phyloP scores from a whole-genome alignment of 768 basidiomycete genomes.

The Lentinula lateritia region DNA sequence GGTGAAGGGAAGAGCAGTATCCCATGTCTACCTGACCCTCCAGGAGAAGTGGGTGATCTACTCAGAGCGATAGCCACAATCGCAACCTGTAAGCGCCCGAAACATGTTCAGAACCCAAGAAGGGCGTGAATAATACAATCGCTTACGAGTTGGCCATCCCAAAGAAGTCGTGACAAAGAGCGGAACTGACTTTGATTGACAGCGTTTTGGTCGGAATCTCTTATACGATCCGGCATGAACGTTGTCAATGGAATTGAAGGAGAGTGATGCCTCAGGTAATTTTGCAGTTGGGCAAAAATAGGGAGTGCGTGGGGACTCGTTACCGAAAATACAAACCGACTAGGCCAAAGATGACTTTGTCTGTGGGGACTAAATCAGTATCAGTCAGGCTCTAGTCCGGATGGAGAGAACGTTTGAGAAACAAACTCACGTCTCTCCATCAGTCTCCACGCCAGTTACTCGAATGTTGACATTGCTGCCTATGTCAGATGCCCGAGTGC shows the following conservation, averaged over 20 bases:
- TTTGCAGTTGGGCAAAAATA: conserved; percentile 20
- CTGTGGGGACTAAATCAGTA: conserved; percentile 20
- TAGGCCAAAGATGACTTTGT: conserved; percentile 54
- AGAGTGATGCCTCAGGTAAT: not conserved
- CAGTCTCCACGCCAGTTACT: conserved; percentile 64
- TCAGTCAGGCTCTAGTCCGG: not conserved
- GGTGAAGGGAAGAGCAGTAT: conserved; percentile 49
- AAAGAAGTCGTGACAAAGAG: conserved; percentile 45
- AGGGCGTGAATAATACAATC: not conserved
- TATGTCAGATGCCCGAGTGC: conserved; percentile 41
- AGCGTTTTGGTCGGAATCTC: conserved; percentile 40
- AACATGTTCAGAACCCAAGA: not conserved
- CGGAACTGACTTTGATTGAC: conserved; percentile 53
- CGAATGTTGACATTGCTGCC: conserved; percentile 45
- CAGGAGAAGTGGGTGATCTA: not conserved
- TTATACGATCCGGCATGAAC: conserved; percentile 56
- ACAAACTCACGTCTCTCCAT: conserved; percentile 61
- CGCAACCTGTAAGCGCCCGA: conserved; percentile 33
- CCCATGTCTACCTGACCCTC: conserved; percentile 27
- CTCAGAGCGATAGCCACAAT: conserved; percentile 34
- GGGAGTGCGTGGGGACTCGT: conserved; percentile 34
- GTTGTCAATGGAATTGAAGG: conserved; percentile 43
- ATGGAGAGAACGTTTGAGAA: not conserved
- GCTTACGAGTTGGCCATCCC: conserved; percentile 49
- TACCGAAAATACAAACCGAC: conserved; percentile 36